These are phyloP conservation scores for Ophiostoma australiae DNA, from an alignment of 2,329 filamentous ascomycete species.

Conservation along the genomic window DNA sequence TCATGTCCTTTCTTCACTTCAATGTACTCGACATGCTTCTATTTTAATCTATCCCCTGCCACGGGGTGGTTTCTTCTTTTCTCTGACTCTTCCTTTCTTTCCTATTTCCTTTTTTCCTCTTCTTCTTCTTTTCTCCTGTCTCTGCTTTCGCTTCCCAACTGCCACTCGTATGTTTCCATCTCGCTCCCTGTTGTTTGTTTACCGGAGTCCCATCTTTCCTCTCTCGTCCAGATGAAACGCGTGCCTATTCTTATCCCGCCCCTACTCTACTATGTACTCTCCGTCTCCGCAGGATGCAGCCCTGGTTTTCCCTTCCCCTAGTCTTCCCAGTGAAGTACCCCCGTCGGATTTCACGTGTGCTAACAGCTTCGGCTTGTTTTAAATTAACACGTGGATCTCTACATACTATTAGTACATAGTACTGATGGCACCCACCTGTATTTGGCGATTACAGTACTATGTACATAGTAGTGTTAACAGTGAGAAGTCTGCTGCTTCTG, in stretches of 20 bases:
- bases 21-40: not conserved
- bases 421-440: too few relatives aligned
- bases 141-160: not conserved
- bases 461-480: too few relatives aligned
- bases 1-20: not conserved
- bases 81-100: too few relatives aligned
- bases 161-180: not conserved
- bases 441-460: too few relatives aligned
- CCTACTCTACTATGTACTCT: too few relatives aligned
- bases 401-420: too few relatives aligned
- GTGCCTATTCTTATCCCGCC: not conserved
- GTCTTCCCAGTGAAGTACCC: not conserved
- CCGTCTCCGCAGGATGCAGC: too few relatives aligned
- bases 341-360: not conserved
- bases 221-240: not conserved
- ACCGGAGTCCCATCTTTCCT: not conserved
- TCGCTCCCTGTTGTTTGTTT: not conserved
- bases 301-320: not conserved
- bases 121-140: not conserved
- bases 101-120: not conserved
- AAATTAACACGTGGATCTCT: constrained; percentile 5
- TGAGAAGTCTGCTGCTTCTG: too few relatives aligned
- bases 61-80: not conserved
- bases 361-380: not conserved
- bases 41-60: not conserved